Conservation (phyloP, 805 yeast genomes). For the Priceomyces haplophilus region DNA sequence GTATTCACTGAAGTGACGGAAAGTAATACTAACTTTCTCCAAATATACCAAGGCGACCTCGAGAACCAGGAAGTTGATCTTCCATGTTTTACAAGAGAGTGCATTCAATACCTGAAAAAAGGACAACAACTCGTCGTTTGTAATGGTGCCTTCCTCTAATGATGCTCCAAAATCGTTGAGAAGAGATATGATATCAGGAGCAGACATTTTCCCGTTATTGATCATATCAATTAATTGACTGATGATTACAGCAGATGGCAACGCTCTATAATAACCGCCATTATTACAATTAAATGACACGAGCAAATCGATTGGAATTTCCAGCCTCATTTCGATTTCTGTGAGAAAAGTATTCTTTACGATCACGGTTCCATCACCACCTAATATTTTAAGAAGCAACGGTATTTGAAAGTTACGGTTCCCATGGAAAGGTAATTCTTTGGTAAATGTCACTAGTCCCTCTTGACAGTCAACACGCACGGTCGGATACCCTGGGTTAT, state of each 20-base stretch:
- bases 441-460: neutral
- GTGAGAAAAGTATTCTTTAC: conserved; percentile 39
- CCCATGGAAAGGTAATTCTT: neutral
- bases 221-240: conserved; percentile 20
- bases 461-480: conserved; percentile 19
- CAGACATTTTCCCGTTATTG: conserved; percentile 16
- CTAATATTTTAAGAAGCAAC: conserved; percentile 37
- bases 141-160: conserved; percentile 9
- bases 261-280: conserved; percentile 47
- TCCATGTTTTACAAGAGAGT: conserved; percentile 20
- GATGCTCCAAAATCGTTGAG: conserved; percentile 37
- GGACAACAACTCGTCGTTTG: conserved; percentile 24
- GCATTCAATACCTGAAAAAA: conserved; percentile 29
- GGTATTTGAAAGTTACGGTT: conserved; percentile 51
- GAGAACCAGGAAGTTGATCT: conserved; percentile 31
- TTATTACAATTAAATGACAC: conserved; percentile 44
- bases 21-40: conserved; percentile 30
- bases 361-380: conserved; percentile 26
- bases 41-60: conserved; percentile 32
- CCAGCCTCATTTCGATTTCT: conserved; percentile 37
- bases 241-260: conserved; percentile 35
- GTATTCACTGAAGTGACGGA: conserved; percentile 28
- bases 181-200: conserved; percentile 33
- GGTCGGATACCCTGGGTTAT: conserved; percentile 58
- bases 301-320: conserved; percentile 28